phyloP scores from a whole-genome alignment of 2,329 filamentous ascomycete species.

The Chrysoporthe puriensis region DNA sequence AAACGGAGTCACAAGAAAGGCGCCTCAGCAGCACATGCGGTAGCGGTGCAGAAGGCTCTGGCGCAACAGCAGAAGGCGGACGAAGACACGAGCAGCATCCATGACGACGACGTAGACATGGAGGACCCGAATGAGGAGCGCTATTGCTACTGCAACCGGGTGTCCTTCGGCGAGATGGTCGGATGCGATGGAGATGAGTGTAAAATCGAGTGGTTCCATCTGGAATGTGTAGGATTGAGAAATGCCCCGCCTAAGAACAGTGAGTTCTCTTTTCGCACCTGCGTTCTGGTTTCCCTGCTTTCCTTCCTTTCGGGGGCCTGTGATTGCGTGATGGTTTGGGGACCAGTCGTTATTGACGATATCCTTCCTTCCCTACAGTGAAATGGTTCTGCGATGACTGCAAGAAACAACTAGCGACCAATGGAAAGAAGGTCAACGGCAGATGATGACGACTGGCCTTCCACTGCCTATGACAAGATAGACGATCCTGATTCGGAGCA shows the following conservation, averaged over 20 bases:
- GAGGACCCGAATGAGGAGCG: conserved; percentile 71
- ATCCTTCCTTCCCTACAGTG: conserved; percentile 49
- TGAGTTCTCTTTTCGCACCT: conserved; percentile 42
- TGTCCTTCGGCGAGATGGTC: conserved; percentile 85
- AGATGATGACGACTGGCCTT: conserved; percentile 40
- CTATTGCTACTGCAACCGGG: conserved; percentile 80
- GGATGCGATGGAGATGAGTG: conserved; percentile 77
- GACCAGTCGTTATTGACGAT: conserved; percentile 34
- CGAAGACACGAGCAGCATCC: conserved; percentile 30
- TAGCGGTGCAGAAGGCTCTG: conserved; percentile 44
- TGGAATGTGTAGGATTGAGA: conserved; percentile 79
- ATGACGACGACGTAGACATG: conserved; percentile 58
- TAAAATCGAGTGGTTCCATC: conserved; percentile 80
- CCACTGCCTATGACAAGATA: neutral
- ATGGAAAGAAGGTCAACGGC: conserved; percentile 55
- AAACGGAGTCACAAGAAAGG: conserved; percentile 66
- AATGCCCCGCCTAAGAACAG: conserved; percentile 77
- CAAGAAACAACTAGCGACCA: conserved; percentile 65
- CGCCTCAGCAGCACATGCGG: conserved; percentile 44
- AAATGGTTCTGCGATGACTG: conserved; percentile 86
- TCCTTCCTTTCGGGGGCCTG: conserved; percentile 1
- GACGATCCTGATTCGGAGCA: neutral
- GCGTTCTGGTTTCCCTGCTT: conserved; percentile 39
- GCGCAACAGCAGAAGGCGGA: conserved; percentile 33
- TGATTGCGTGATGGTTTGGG: neutral